Conservation (phyloP, 768 basidiomycete species). For the Hypholoma sublateritium region DNA sequence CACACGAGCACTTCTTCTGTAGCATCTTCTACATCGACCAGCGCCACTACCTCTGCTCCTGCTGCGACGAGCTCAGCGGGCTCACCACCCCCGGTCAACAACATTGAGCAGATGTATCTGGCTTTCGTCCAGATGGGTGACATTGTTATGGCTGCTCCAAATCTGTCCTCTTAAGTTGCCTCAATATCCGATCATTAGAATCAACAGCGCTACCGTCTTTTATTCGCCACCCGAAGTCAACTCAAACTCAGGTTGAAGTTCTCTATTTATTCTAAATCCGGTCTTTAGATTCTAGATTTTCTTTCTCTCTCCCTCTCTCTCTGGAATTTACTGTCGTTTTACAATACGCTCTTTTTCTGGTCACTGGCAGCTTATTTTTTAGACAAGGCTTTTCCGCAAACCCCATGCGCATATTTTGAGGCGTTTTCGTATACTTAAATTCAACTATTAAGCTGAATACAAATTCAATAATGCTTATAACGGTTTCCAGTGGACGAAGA, state of each 20-base stretch:
- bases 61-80: not conserved
- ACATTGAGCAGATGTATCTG: constrained; percentile 16
- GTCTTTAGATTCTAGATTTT: not conserved
- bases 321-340: not conserved
- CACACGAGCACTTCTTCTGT: not conserved
- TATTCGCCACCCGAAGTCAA: not conserved
- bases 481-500: too few relatives aligned
- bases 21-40: constrained; percentile 8
- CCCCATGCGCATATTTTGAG: too few relatives aligned
- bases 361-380: too few relatives aligned
- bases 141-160: constrained; percentile 13
- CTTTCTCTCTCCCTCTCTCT: not conserved
- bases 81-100: constrained; percentile 5
- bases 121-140: constrained; percentile 16
- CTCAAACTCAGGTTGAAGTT: too few relatives aligned
- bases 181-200: too few relatives aligned
- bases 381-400: too few relatives aligned
- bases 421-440: too few relatives aligned
- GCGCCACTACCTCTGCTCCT: constrained; percentile 7
- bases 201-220: not conserved
- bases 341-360: too few relatives aligned
- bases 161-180: not conserved
- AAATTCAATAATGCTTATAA: too few relatives aligned
- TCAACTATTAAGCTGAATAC: too few relatives aligned
- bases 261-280: not conserved